Evolutionary conservation across 1,284 basidiomycete genomes (phyloP).

Genomic region (Ganoderma multipileum): DNA sequence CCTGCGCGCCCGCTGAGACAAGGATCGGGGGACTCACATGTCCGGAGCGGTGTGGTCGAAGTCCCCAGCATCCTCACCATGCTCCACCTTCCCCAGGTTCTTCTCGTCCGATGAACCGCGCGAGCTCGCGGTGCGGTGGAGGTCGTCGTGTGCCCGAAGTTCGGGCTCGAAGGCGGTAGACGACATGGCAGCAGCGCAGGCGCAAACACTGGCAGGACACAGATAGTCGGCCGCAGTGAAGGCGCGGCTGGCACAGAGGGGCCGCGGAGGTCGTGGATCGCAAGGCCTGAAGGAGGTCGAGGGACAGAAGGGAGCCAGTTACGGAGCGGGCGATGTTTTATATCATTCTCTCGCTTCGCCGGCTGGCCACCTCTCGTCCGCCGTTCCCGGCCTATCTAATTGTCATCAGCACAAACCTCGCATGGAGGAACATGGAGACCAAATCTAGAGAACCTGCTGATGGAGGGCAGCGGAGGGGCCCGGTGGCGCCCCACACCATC

Average conservation of each 20-base stretch:
- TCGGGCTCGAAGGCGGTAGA: slow-evolving; percentile 19
- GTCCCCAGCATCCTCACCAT: slow-evolving; percentile 10
- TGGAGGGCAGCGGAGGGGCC: neutral
- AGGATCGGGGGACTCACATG: slow-evolving; percentile 18
- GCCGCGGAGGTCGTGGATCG: slow-evolving; percentile 5
- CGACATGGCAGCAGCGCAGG: slow-evolving; percentile 27
- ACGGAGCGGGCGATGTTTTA: neutral
- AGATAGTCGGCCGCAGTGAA: slow-evolving; percentile 17
- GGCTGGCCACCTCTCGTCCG: neutral
- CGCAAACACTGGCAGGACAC: slow-evolving; percentile 17
- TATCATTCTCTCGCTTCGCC: slow-evolving; percentile 6
- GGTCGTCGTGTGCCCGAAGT: slow-evolving; percentile 16
- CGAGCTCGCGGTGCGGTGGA: slow-evolving; percentile 22
- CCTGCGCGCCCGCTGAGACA: neutral
- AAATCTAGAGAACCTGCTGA: neutral
- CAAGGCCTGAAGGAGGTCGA: slow-evolving; percentile 1
- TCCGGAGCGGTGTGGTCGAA: slow-evolving; percentile 18
- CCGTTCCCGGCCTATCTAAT: neutral
- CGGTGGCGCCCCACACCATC: neutral
- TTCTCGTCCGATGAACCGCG: slow-evolving; percentile 23
- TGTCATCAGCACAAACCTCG: neutral
- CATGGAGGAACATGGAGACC: neutral
- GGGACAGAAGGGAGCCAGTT: neutral
- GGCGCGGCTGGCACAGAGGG: slow-evolving; percentile 16
- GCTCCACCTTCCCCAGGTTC: slow-evolving; percentile 6